Evolutionary conservation across 257 asterid genomes (phyloP).

Genomic region (Mentha longifolia): DNA sequence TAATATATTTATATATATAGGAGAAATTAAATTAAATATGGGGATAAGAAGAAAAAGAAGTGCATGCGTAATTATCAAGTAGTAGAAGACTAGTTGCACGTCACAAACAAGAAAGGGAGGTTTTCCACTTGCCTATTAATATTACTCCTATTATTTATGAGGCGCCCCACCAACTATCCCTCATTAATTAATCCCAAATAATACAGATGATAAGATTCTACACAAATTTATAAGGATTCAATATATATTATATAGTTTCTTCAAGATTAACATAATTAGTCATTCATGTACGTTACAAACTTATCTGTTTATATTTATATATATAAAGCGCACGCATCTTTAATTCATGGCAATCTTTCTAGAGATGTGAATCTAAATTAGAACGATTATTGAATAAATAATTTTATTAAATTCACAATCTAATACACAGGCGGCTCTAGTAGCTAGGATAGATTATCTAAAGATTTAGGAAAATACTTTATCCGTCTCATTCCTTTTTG

Average conservation of each 20-base stretch:
- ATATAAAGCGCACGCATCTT: neutral
- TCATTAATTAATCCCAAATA: neutral
- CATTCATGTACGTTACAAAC: neutral
- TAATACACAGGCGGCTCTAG: no score
- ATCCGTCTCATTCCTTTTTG: no score
- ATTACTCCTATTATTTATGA: slow-evolving; percentile 8
- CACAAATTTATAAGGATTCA: neutral
- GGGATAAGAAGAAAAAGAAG: neutral
- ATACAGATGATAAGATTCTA: neutral
- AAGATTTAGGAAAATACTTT: no score
- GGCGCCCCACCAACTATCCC: slow-evolving; percentile 17
- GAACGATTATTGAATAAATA: neutral
- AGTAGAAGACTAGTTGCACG: slow-evolving; percentile 37
- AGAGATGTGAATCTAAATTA: neutral
- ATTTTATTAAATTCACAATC: neutral
- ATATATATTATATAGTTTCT: neutral
- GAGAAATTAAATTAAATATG: slow-evolving; percentile 1
- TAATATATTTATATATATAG: no score
- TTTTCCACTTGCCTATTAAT: slow-evolving; percentile 30
- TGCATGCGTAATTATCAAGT: slow-evolving; percentile 25
- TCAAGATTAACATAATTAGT: neutral
- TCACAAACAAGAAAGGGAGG: slow-evolving; percentile 28
- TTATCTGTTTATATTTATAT: neutral
- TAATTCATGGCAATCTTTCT: no score
- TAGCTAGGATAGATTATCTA: no score